Conservation (phyloP, 2,329 filamentous ascomycete species). For the Fusarium falciforme region DNA sequence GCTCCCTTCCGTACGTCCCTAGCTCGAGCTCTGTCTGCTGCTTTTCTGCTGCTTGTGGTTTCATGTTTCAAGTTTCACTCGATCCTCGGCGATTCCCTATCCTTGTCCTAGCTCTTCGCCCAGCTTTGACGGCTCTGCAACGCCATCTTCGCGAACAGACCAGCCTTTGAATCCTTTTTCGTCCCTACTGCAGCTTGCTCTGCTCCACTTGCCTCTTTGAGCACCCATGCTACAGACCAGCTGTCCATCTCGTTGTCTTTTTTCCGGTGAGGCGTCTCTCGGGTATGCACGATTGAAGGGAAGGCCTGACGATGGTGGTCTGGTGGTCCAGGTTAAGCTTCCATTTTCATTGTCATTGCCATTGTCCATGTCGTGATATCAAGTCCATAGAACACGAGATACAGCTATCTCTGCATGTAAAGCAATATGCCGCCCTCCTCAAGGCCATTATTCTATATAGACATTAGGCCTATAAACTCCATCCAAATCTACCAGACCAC, state of each 20-base stretch:
- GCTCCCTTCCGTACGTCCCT: background rate
- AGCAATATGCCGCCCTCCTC: background rate
- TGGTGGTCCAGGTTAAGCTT: background rate
- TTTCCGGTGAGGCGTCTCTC: slow-evolving; percentile 1
- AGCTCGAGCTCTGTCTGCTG: background rate
- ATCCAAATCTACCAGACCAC: background rate
- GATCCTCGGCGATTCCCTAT: slow-evolving; percentile 19
- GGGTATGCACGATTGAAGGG: background rate
- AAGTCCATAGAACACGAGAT: background rate
- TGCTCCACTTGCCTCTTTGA: slow-evolving; percentile 22
- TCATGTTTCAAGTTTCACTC: slow-evolving; percentile 39
- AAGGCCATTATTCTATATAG: background rate
- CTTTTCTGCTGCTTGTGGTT: slow-evolving; percentile 11
- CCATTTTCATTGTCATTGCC: background rate
- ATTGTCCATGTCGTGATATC: background rate
- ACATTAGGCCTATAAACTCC: background rate
- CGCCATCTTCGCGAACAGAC: slow-evolving; percentile 16
- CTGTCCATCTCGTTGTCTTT: slow-evolving; percentile 14
- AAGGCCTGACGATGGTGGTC: background rate
- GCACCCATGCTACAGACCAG: slow-evolving; percentile 8
- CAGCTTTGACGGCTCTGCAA: slow-evolving; percentile 18
- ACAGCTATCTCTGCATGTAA: background rate
- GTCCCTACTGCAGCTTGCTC: slow-evolving; percentile 6
- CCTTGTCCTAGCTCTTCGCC: slow-evolving; percentile 13
- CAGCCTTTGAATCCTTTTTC: slow-evolving; percentile 15